A percentile compares a stretch with the other conserved stretches of the same genome.
These are phyloP conservation scores for Austroboletus eburneus DNA, from an alignment of 768 basidiomycete genomes.

Conservation along the genomic window DNA sequence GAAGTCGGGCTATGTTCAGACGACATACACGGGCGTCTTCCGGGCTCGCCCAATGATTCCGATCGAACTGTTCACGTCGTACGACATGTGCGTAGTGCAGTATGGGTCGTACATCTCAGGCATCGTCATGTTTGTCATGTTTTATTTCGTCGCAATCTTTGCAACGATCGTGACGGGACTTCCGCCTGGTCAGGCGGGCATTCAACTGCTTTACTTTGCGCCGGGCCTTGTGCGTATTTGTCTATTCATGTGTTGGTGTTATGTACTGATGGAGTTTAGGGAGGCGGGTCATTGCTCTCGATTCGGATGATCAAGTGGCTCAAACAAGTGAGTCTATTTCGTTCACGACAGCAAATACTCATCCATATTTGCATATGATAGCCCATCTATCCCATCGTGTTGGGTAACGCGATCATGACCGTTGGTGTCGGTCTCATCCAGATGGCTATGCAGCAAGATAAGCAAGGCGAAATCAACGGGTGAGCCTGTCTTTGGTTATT, in stretches of 20 bases:
- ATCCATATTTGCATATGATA: conserved; percentile 9
- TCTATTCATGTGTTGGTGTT: neutral
- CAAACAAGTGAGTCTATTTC: conserved; percentile 32
- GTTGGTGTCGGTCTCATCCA: conserved; percentile 42
- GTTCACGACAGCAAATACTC: neutral
- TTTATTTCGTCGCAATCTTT: conserved; percentile 54
- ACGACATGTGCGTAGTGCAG: conserved; percentile 38
- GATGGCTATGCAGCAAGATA: conserved; percentile 37
- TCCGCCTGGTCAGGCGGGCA: conserved; percentile 38
- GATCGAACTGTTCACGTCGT: conserved; percentile 39
- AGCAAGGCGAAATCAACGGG: conserved; percentile 35
- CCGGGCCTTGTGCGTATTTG: conserved; percentile 41
- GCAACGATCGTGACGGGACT: conserved; percentile 43
- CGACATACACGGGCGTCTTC: conserved; percentile 15
- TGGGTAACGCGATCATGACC: conserved; percentile 36
- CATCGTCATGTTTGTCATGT: conserved; percentile 48
- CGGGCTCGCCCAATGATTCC: conserved; percentile 44
- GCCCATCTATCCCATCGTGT: conserved; percentile 40
- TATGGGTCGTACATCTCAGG: conserved; percentile 39
- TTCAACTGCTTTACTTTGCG: conserved; percentile 49
- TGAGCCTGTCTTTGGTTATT: too few species aligned
- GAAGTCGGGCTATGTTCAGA: neutral
- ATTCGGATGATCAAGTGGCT: conserved; percentile 32
- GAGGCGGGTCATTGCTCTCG: conserved; percentile 34
- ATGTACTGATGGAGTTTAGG: conserved; percentile 24